phyloP scores from a whole-genome alignment of 2,329 filamentous ascomycete species.

The Alternaria brassicae region DNA sequence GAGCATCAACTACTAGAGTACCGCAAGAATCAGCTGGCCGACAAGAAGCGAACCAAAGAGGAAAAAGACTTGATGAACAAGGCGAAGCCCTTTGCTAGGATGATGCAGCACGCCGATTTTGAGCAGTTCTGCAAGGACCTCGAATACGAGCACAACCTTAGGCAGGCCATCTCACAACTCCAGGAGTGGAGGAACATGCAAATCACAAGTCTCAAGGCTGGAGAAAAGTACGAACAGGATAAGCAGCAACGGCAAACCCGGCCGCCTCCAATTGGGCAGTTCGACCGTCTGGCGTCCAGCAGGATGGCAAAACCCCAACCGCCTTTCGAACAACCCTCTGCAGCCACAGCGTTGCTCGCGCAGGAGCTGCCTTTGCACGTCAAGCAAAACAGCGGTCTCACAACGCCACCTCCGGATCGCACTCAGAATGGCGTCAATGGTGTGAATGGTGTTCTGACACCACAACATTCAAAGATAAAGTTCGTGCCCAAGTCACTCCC shows the following conservation, averaged over 20 bases:
- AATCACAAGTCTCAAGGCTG: conserved; percentile 82
- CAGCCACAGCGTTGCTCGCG: conserved; percentile 77
- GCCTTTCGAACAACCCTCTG: conserved; percentile 72
- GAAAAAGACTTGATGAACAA: conserved; percentile 91
- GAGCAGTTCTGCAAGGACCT: conserved; percentile 84
- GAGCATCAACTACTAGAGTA: conserved; percentile 95
- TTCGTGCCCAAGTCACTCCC: conserved; percentile 64
- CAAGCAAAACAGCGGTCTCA: conserved; percentile 52
- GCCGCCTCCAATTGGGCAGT: conserved; percentile 73
- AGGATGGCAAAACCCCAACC: conserved; percentile 71
- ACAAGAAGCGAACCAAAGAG: conserved; percentile 96
- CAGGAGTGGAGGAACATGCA: conserved; percentile 91
- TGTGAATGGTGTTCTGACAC: conserved; percentile 48
- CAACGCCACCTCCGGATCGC: conserved; percentile 52
- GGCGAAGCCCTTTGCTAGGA: conserved; percentile 91
- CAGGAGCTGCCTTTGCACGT: conserved; percentile 74
- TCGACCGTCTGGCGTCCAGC: conserved; percentile 80
- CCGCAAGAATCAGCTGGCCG: conserved; percentile 82
- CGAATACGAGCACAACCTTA: conserved; percentile 87
- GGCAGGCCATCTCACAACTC: conserved; percentile 86
- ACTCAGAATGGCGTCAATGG: conserved; percentile 61
- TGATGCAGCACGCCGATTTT: conserved; percentile 95
- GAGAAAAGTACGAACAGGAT: conserved; percentile 91
- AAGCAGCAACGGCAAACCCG: conserved; percentile 77
- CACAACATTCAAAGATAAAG: conserved; percentile 56